phyloP scores from a whole-genome alignment of 139 green algal genomes.

The Gonium pectorale region DNA sequence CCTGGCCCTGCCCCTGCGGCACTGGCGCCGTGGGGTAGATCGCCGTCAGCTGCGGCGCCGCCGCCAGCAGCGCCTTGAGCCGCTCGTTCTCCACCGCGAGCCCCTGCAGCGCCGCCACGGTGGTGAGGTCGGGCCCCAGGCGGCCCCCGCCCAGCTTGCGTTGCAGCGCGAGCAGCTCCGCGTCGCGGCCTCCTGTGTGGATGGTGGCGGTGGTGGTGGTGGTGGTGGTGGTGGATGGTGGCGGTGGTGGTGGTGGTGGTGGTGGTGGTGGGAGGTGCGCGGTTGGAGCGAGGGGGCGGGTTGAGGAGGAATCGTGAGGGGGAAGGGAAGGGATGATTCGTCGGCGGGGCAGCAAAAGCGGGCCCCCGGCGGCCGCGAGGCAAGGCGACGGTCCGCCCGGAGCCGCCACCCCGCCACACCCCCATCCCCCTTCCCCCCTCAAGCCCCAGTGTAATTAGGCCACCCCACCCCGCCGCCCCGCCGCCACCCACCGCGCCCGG shows the following conservation, averaged over 20 bases:
- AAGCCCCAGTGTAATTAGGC: background rate
- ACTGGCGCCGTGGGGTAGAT: too few species aligned
- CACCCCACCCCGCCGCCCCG: background rate
- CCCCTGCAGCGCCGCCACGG: background rate
- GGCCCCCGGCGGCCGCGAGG: too few species aligned
- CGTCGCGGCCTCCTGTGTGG: background rate
- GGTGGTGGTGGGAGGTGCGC: background rate
- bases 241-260: background rate
- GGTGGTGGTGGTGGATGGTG: background rate
- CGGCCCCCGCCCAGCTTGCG: slow-evolving; percentile 33
- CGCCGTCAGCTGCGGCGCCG: background rate
- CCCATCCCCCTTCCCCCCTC: background rate
- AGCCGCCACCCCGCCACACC: slow-evolving; percentile 5
- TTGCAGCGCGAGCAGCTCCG: slow-evolving; percentile 29
- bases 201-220: background rate
- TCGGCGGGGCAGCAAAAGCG: too few species aligned
- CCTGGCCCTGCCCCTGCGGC: background rate
- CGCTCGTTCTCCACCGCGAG: slow-evolving; percentile 30
- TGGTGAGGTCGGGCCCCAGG: background rate
- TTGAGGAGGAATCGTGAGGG: too few species aligned
- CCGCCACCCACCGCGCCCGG: too few species aligned
- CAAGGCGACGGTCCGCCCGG: too few species aligned
- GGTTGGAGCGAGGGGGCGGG: background rate
- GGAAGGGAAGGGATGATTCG: too few species aligned
- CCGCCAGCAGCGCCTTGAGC: background rate